Percentiles rank a stretch among this genome's conserved stretches.
These are phyloP conservation scores for Batkoa obscura DNA, from an alignment of 371 early-diverging fungal genomes.

Conservation along the genomic window DNA sequence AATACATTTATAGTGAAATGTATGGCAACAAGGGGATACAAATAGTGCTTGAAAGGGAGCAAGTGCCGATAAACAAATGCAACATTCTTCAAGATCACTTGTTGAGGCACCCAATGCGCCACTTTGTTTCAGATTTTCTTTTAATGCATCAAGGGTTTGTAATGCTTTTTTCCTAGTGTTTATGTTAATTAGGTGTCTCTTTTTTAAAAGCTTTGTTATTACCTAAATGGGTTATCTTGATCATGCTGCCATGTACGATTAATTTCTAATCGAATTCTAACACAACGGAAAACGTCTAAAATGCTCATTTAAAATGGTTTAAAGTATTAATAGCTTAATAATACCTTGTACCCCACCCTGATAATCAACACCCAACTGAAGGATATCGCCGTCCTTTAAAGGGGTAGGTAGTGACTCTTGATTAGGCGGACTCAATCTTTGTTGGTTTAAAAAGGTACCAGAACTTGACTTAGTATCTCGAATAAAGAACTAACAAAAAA, in stretches of 20 bases:
- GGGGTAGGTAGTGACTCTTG: conserved; percentile 63
- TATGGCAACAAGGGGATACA: conserved; percentile 85
- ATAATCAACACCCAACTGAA: conserved; percentile 92
- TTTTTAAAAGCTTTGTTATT: conserved; percentile 3
- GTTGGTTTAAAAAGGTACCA: conserved; percentile 90
- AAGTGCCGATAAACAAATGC: conserved; percentile 81
- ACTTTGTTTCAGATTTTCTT: background rate
- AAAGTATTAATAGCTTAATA: background rate
- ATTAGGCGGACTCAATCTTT: conserved; percentile 66
- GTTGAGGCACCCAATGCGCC: conserved; percentile 6
- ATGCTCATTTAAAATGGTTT: background rate
- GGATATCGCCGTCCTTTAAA: conserved; percentile 73
- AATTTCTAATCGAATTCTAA: conserved; percentile 60
- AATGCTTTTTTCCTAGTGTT: conserved; percentile 1
- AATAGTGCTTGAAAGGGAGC: conserved; percentile 85
- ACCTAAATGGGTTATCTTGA: conserved; percentile 31
- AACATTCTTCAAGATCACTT: conserved; percentile 51
- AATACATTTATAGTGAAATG: conserved; percentile 89
- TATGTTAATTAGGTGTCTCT: too few species aligned
- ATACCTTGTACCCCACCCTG: conserved; percentile 78
- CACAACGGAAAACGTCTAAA: conserved; percentile 46
- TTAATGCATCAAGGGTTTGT: conserved; percentile 4
- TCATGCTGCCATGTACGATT: conserved; percentile 42
- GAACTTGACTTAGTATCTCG: conserved; percentile 86
- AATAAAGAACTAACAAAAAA: conserved; percentile 38